Conservation (phyloP, 2,329 filamentous ascomycete species). For the Pleochaeta shiraiana region DNA sequence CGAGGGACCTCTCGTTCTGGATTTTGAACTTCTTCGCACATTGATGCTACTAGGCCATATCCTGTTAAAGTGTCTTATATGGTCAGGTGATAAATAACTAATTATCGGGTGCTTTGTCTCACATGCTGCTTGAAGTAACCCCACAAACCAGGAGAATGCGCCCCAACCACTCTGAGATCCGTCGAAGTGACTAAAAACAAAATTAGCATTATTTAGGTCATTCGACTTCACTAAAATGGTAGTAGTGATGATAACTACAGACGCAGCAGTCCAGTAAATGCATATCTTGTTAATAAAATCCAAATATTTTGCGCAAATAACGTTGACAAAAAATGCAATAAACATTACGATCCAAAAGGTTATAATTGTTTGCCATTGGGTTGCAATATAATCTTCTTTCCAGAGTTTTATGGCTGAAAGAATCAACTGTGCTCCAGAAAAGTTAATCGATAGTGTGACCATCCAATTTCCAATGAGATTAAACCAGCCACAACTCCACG, state of each 20-base stretch:
- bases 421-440: constrained; percentile 37
- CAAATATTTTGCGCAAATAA: no score
- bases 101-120: background rate
- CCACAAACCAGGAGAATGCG: constrained; percentile 38
- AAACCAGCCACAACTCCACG: constrained; percentile 38
- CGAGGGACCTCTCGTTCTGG: constrained; percentile 38
- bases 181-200: constrained; percentile 35
- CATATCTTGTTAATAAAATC: no score
- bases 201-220: constrained; percentile 27
- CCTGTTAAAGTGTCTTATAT: constrained; percentile 34
- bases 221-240: no score
- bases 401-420: constrained; percentile 30
- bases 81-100: background rate
- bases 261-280: no score
- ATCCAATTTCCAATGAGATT: constrained; percentile 64
- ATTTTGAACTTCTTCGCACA: constrained; percentile 43
- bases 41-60: constrained; percentile 48
- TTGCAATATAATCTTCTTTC: no score
- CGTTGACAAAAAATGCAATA: no score
- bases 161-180: constrained; percentile 33
- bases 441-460: constrained; percentile 66
- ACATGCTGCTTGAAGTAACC: constrained; percentile 37
- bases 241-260: no score
- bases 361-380: no score
- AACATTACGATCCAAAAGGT: no score